Evolutionary conservation across 1,139 yeast genomes (phyloP).

Genomic region (Geotrichum cucujoidarum): DNA sequence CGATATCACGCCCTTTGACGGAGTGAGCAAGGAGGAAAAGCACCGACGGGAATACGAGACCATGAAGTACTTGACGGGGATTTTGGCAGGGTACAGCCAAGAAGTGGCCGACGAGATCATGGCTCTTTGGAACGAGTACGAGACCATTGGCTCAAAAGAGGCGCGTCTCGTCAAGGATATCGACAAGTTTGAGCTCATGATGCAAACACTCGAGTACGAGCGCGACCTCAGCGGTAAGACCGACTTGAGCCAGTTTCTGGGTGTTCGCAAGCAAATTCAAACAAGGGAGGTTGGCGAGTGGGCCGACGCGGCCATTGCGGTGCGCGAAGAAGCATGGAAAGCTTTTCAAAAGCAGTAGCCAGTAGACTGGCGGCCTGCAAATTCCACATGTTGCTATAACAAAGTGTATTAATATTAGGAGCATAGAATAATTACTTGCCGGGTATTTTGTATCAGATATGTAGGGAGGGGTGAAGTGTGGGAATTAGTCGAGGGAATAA

Average conservation of each 20-base stretch:
- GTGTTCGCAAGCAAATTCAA: slow-evolving; percentile 58
- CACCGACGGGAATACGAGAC: slow-evolving; percentile 77
- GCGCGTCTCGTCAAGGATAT: slow-evolving; percentile 90
- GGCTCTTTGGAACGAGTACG: slow-evolving; percentile 86
- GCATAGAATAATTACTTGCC: too few species aligned
- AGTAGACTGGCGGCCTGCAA: too few species aligned
- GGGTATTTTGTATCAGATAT: background rate
- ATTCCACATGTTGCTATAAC: too few species aligned
- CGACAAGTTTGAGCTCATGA: slow-evolving; percentile 87
- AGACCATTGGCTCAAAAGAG: slow-evolving; percentile 71
- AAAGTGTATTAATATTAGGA: too few species aligned
- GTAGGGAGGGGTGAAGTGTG: background rate
- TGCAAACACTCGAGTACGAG: slow-evolving; percentile 90
- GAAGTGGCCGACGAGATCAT: slow-evolving; percentile 61
- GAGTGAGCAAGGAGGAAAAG: slow-evolving; percentile 63
- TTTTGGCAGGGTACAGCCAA: slow-evolving; percentile 61
- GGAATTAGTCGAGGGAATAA: background rate
- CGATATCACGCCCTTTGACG: slow-evolving; percentile 85
- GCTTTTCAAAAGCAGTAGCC: background rate
- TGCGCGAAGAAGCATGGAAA: slow-evolving; percentile 49
- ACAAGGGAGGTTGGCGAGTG: slow-evolving; percentile 67
- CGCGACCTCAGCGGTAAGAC: slow-evolving; percentile 50
- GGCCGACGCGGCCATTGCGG: slow-evolving; percentile 59
- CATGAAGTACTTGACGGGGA: slow-evolving; percentile 57
- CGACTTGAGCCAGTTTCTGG: slow-evolving; percentile 63